Base-by-base conservation (phyloP, 2,329 filamentous ascomycete genomes). In the Aspergillus sp. region DNA sequence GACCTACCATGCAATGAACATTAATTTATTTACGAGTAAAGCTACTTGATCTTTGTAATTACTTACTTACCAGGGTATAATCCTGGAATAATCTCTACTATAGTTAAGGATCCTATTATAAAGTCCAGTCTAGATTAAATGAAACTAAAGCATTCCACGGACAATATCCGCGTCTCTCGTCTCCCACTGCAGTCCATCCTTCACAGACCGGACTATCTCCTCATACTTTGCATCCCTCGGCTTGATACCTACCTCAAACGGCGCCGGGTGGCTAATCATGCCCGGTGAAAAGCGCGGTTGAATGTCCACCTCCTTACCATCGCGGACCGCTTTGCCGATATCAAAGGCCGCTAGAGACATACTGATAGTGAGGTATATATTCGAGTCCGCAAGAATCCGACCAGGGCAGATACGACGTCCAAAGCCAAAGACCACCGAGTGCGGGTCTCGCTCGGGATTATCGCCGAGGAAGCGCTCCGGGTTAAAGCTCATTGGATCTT, bases 321-420 rank as follows among this genome's bases (percentile, higher is more conserved):
- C 37, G 15, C 40, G 27, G n/a, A 52, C 42, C 5, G 30, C n/a
- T 19, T 56, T 61, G 2, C 24, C 9, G 30, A 56, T 55, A 13
- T 41, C n/a, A 5, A 58, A 55, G 3, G 40, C 47, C 3, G 58
- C 58, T 8, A 61, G 45, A 0, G 55, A 49, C 39, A 49, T 56
- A 11, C 22, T 48, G 12, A 61, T 56, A 4, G 41, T 56, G 1
- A 61, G 30, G 33, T 37, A 61, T 15, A 58, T 7, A 13, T 45
- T 61, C 5, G 58, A 30, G 4, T 61, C 56, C 4, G 58, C 58
- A 2, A 61, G n/a, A 1, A 54, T 47, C 7, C 58, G 58, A 3
- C 58, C 55, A n/a, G 58, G 55, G 33, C 58, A 61, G 17, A 61
- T 46, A 19, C 58, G 55, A 17, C 58, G 55, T 5, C 58, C 58